Conservation (phyloP, 148 eudicot genomes). For the Dianthus caryophyllus region DNA sequence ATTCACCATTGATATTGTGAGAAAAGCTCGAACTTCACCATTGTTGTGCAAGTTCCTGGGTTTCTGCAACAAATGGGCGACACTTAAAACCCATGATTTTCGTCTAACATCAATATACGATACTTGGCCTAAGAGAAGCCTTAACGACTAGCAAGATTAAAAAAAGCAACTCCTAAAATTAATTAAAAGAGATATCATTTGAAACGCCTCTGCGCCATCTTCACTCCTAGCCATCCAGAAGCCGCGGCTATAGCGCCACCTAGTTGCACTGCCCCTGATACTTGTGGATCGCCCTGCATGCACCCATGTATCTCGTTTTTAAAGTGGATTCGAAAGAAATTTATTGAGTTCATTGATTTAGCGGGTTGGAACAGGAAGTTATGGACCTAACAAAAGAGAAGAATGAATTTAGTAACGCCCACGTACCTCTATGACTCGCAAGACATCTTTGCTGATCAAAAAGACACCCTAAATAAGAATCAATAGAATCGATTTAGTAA, state of each 20-base stretch:
- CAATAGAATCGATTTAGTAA: slow-evolving; percentile 20
- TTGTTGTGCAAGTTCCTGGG: no score
- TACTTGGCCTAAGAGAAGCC: no score
- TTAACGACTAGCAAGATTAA: no score
- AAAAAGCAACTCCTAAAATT: no score
- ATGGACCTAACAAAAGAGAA: neutral
- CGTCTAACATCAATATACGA: no score
- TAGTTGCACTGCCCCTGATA: slow-evolving; percentile 79
- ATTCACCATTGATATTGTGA: no score
- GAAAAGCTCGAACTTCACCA: no score
- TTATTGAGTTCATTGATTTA: neutral
- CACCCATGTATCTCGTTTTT: neutral
- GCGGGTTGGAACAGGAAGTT: neutral
- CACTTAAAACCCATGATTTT: no score
- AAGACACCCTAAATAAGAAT: slow-evolving; percentile 61
- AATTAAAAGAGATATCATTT: neutral
- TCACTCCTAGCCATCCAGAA: slow-evolving; percentile 45
- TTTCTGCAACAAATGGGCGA: no score
- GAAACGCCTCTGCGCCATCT: slow-evolving; percentile 41
- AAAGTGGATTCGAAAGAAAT: no score
- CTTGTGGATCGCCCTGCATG: slow-evolving; percentile 58
- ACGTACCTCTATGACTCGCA: slow-evolving; percentile 70
- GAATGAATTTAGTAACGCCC: neutral
- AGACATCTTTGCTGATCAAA: slow-evolving; percentile 56
- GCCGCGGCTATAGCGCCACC: slow-evolving; percentile 84